phyloP scores from a whole-genome alignment of 352 stramenopile genomes.

The Phytophthora fragariaefolia region DNA sequence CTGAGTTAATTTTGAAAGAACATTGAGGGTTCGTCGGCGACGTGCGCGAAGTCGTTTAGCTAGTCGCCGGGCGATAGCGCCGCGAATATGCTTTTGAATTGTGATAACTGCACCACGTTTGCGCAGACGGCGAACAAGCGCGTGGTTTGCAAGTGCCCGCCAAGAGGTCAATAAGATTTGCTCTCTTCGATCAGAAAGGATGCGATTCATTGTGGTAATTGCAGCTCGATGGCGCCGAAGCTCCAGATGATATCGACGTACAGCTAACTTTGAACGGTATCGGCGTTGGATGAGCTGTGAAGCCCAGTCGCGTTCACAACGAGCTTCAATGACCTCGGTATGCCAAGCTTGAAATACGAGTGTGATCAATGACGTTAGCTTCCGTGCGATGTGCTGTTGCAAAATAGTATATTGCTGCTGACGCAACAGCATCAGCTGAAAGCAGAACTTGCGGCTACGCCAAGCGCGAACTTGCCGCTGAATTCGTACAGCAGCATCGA shows the following conservation, averaged over 20 bases:
- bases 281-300: slow-evolving; percentile 49
- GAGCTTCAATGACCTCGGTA: slow-evolving; percentile 13
- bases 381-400: slow-evolving; percentile 41
- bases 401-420: slow-evolving; percentile 52
- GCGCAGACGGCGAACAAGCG: slow-evolving; percentile 51
- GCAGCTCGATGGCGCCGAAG: slow-evolving; percentile 53
- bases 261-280: slow-evolving; percentile 41
- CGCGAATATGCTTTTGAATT: slow-evolving; percentile 59
- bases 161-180: slow-evolving; percentile 41
- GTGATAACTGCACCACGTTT: slow-evolving; percentile 52
- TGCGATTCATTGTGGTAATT: slow-evolving; percentile 53
- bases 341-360: slow-evolving; percentile 40
- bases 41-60: slow-evolving; percentile 47
- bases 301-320: slow-evolving; percentile 24
- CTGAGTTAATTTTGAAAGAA: slow-evolving; percentile 37
- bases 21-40: slow-evolving; percentile 42
- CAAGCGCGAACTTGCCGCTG: slow-evolving; percentile 51
- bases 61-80: slow-evolving; percentile 45
- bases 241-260: slow-evolving; percentile 46
- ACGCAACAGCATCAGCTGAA: slow-evolving; percentile 41
- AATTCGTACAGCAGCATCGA: slow-evolving; percentile 40
- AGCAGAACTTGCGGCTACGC: slow-evolving; percentile 42
- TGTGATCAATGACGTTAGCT: slow-evolving; percentile 25
- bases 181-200: slow-evolving; percentile 47
- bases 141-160: slow-evolving; percentile 51